These are phyloP conservation scores for Amaranthus palmeri DNA, from an alignment of 148 eudicot species.

Conservation along the genomic window DNA sequence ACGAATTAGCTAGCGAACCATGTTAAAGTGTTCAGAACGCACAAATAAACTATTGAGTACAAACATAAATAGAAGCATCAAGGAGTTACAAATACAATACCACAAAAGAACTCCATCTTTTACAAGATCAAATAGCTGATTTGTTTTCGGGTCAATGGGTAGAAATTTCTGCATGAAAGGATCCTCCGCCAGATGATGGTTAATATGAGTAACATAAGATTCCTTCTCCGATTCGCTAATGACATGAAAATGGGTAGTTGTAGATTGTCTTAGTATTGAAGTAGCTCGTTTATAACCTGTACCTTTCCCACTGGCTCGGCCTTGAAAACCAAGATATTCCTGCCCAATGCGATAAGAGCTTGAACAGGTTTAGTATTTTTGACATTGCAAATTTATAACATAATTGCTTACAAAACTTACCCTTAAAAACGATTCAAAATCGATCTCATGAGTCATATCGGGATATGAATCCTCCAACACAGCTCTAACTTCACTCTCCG, in stretches of 20 bases:
- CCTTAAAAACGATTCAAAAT: slow-evolving; percentile 80
- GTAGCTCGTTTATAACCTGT: slow-evolving; percentile 45
- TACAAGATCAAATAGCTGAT: slow-evolving; percentile 68
- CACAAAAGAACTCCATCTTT: slow-evolving; percentile 89
- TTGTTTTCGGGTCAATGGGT: slow-evolving; percentile 63
- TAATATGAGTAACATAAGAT: slow-evolving; percentile 72
- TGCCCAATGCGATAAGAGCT: slow-evolving; percentile 26
- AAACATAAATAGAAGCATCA: background rate
- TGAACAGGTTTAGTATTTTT: background rate
- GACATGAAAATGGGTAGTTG: slow-evolving; percentile 75
- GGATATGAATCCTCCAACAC: slow-evolving; percentile 54
- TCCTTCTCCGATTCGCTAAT: slow-evolving; percentile 81
- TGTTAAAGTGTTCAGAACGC: background rate
- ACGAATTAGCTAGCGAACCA: no score
- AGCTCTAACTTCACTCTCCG: slow-evolving; percentile 50
- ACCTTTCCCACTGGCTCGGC: slow-evolving; percentile 57
- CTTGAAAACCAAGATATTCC: slow-evolving; percentile 61
- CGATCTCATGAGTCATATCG: slow-evolving; percentile 56
- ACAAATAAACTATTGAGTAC: background rate
- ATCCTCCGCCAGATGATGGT: slow-evolving; percentile 66
- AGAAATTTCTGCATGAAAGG: slow-evolving; percentile 62
- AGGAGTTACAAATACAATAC: slow-evolving; percentile 27
- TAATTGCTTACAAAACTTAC: slow-evolving; percentile 36
- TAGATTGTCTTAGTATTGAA: slow-evolving; percentile 78
- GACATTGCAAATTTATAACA: background rate